Evolutionary conservation across 108 stramenopile genomes (phyloP), one percentile per base, ranked within the genome.

Genomic region (Aurantiochytrium sp.): DNA sequence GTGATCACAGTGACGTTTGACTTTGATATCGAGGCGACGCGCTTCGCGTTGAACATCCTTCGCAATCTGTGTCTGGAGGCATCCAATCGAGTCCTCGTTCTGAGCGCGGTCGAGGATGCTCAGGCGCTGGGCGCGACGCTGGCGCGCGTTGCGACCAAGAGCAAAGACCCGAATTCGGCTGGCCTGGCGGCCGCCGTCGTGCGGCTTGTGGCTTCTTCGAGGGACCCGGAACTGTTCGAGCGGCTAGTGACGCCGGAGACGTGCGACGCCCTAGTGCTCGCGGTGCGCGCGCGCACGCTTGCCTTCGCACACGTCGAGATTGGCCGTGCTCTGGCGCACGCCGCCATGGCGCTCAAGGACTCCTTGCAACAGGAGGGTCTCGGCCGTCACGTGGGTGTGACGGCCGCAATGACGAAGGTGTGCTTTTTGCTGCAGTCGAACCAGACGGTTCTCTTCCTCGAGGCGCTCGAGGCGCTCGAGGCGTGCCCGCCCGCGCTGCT

Each of bases 1-100:
- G 73, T 81, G 21, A 48, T 41, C 17, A 12, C 39, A 1, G 39
- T 48, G 73, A 48, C 73, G 10, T 81, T 48, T 30, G 73, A 81
- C 24, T 81, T 81, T 42, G 73, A 81, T 2, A 81, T 81, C 30
- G 73, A 81, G 32, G 73, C 73, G 24, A 81, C 73, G 27, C 73
- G 73, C 1, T 81, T 48, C 45, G 39, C 73, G 73, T 24, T 81
- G 21, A 81, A 81, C 45, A 42, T 81, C 0, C 39, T 81, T 12
- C 39, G 73, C 2, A 81, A 81, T 48, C 39, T 81, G 0, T 41
- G 42, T 24, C 73, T 81, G 8, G 73, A 41, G 42, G 42, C 12
- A 81, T 6, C 21, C 10, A 81, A 41, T 48, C 73, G 73, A 12
- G 39, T 24, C 45, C 15, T 22, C 8, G 45, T 81, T 48, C 17